Conservation (phyloP, 148 eudicot genomes). For the Rhododendron griersonianum region DNA sequence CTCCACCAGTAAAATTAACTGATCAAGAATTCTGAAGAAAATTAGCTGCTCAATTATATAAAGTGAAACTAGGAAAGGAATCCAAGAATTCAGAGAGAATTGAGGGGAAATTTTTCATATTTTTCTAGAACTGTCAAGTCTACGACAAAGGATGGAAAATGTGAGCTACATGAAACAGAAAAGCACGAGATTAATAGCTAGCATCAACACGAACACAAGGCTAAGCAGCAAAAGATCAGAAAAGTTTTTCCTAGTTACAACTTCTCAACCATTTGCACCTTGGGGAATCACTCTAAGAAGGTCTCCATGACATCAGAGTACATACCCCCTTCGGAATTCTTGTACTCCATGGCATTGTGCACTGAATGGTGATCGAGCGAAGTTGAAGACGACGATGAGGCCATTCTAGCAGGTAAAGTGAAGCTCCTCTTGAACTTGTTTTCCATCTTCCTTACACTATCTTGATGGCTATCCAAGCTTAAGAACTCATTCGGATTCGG, state of each 20-base stretch:
- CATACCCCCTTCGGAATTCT: constrained; percentile 62
- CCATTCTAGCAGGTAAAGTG: constrained; percentile 80
- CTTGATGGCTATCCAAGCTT: constrained; percentile 62
- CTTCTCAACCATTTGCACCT: not conserved
- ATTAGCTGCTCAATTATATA: not conserved
- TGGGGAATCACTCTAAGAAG: constrained; percentile 45
- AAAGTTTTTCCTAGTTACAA: constrained; percentile 36
- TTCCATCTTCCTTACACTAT: constrained; percentile 60
- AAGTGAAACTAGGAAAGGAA: not conserved
- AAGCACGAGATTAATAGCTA: constrained; percentile 11
- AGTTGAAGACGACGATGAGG: constrained; percentile 72
- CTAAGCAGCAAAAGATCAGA: constrained; percentile 17
- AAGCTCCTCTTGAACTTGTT: constrained; percentile 83
- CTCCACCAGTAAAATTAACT: too few relatives aligned
- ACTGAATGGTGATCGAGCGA: constrained; percentile 63
- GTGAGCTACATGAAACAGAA: constrained; percentile 4
- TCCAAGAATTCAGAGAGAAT: constrained; percentile 2
- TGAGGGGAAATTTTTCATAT: constrained; percentile 13
- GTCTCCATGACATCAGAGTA: constrained; percentile 93
- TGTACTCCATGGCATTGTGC: constrained; percentile 48
- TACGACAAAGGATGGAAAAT: constrained; percentile 12
- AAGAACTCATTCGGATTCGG: constrained; percentile 61
- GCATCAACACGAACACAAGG: constrained; percentile 5
- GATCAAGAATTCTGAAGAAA: not conserved
- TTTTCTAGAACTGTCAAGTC: constrained; percentile 18